phyloP scores from a whole-genome alignment of 2,329 filamentous ascomycete genomes.

The Colletotrichum sp. region DNA sequence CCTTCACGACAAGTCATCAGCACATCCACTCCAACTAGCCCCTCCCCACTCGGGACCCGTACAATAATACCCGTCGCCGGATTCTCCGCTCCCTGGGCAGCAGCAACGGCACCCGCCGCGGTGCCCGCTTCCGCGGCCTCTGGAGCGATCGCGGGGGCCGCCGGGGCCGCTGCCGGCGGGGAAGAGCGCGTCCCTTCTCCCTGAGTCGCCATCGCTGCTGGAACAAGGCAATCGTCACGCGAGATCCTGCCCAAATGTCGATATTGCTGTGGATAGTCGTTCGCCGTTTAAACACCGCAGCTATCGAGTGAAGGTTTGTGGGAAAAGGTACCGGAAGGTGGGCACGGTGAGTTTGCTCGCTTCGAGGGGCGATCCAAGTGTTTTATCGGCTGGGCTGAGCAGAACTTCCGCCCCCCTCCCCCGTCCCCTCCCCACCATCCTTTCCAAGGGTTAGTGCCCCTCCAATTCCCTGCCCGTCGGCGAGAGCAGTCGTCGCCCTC shows the following conservation, averaged over 20 bases:
- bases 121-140: background rate
- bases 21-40: background rate
- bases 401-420: background rate
- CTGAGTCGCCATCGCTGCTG: background rate
- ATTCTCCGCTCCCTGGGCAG: background rate
- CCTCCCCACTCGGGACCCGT: background rate
- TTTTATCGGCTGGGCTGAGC: background rate
- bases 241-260: background rate
- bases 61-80: slow-evolving; percentile 15
- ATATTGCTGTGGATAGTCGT: background rate
- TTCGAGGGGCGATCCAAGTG: background rate
- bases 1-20: background rate
- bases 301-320: background rate
- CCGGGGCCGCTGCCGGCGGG: background rate
- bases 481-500: background rate
- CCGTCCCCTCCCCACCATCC: background rate
- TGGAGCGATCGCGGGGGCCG: background rate
- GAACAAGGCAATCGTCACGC: background rate
- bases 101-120: background rate
- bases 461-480: background rate
- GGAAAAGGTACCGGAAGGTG: background rate
- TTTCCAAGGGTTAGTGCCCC: background rate
- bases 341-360: background rate
- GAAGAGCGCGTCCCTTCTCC: background rate
- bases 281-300: background rate